Conservation (phyloP, 2,329 filamentous ascomycete genomes). For the Alternaria angustiovoidea region DNA sequence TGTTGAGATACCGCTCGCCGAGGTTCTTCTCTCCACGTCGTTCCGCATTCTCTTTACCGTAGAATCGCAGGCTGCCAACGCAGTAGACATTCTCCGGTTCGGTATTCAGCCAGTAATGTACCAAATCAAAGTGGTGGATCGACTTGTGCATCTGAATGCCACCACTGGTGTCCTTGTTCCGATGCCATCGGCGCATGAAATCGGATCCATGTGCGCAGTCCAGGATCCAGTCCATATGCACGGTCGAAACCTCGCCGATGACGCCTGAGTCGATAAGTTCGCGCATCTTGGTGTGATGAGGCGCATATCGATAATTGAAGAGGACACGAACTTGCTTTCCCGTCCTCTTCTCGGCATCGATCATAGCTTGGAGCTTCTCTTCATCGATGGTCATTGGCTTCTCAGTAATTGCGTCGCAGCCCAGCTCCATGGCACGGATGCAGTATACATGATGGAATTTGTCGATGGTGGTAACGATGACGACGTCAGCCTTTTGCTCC, state of each 20-base stretch:
- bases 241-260: conserved; percentile 64
- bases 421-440: conserved; percentile 65
- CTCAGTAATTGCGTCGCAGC: conserved; percentile 68
- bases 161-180: conserved; percentile 67
- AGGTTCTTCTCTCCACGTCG: conserved; percentile 61
- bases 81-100: conserved; percentile 65
- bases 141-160: conserved; percentile 69
- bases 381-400: conserved; percentile 72
- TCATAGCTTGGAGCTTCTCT: conserved; percentile 62
- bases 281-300: conserved; percentile 68
- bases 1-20: conserved; percentile 61
- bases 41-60: conserved; percentile 70
- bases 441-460: conserved; percentile 69
- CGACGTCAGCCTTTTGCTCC: conserved; percentile 65
- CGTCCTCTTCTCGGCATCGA: conserved; percentile 63
- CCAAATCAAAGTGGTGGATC: conserved; percentile 70
- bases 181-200: conserved; percentile 70
- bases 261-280: conserved; percentile 63
- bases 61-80: conserved; percentile 66
- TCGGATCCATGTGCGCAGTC: conserved; percentile 69
- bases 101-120: conserved; percentile 69
- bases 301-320: conserved; percentile 72
- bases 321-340: conserved; percentile 62
- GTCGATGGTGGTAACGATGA: conserved; percentile 71
- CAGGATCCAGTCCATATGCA: conserved; percentile 71